Conservation (phyloP, 2,329 filamentous ascomycete genomes). For the Lachnellula hyalina region DNA sequence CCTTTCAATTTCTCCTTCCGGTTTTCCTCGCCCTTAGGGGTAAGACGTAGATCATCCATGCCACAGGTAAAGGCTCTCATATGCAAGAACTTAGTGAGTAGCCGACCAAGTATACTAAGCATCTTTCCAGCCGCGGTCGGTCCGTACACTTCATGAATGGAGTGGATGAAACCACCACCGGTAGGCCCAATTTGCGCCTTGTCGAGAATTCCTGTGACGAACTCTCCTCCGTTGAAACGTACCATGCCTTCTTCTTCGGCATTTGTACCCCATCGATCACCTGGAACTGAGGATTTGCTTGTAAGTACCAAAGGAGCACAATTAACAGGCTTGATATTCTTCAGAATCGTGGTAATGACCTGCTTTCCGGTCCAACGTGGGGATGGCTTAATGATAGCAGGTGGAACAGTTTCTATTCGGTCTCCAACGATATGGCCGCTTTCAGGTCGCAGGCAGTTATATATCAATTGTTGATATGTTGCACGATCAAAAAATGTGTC, state of each 20-base stretch:
- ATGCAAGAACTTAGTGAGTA: constrained; percentile 83
- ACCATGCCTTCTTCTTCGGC: constrained; percentile 71
- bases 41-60: constrained; percentile 91
- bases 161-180: constrained; percentile 81
- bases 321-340: constrained; percentile 78
- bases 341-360: constrained; percentile 84
- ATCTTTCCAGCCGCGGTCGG: constrained; percentile 80
- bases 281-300: constrained; percentile 72
- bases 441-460: constrained; percentile 83
- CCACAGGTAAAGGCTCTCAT: constrained; percentile 96
- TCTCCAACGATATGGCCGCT: constrained; percentile 81
- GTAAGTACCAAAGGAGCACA: constrained; percentile 74
- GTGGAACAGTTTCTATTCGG: constrained; percentile 72
- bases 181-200: constrained; percentile 91
- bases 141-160: constrained; percentile 90
- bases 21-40: constrained; percentile 66
- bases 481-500: constrained; percentile 86
- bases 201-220: constrained; percentile 87
- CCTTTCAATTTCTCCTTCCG: constrained; percentile 64
- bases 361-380: constrained; percentile 95
- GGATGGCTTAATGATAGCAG: constrained; percentile 75
- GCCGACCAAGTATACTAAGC: constrained; percentile 80
- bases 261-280: constrained; percentile 71
- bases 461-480: constrained; percentile 91
- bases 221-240: constrained; percentile 78